phyloP scores from a whole-genome alignment of 768 basidiomycete genomes.

The Leucosporidium yakuticum region DNA sequence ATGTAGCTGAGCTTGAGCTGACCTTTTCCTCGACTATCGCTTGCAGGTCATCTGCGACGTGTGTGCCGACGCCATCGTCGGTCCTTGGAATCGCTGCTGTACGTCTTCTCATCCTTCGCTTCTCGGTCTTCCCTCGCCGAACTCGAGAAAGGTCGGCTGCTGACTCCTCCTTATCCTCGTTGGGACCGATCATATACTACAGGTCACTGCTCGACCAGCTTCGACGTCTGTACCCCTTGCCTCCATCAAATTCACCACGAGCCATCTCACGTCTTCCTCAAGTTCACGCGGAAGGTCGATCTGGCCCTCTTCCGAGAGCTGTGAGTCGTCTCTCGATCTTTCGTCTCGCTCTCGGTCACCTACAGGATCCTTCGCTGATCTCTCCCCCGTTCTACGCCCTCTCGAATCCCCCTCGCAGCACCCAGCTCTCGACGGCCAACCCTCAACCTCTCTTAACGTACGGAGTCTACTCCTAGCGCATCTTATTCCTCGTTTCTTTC shows the following conservation, averaged over 20 bases:
- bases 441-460: too few species aligned
- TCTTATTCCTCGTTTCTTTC: too few species aligned
- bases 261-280: background rate
- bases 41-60: background rate
- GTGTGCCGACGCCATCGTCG: background rate
- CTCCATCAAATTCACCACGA: background rate
- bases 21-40: background rate
- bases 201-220: conserved; percentile 1
- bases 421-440: too few species aligned
- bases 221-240: conserved; percentile 1
- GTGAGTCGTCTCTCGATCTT: too few species aligned
- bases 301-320: conserved; percentile 5
- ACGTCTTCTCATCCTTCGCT: background rate
- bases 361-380: too few species aligned
- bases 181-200: background rate
- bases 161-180: background rate
- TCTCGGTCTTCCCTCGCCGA: too few species aligned
- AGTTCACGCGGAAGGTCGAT: conserved; percentile 2
- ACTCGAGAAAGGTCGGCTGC: background rate
- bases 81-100: conserved; percentile 1
- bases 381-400: too few species aligned
- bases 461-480: too few species aligned
- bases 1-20: background rate
- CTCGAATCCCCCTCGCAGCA: too few species aligned
- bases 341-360: too few species aligned